Percentiles rank a stretch among this genome's conserved stretches.
phyloP scores from a whole-genome alignment of 2,329 filamentous ascomycete species.

The Pestalotiopsis sp. region DNA sequence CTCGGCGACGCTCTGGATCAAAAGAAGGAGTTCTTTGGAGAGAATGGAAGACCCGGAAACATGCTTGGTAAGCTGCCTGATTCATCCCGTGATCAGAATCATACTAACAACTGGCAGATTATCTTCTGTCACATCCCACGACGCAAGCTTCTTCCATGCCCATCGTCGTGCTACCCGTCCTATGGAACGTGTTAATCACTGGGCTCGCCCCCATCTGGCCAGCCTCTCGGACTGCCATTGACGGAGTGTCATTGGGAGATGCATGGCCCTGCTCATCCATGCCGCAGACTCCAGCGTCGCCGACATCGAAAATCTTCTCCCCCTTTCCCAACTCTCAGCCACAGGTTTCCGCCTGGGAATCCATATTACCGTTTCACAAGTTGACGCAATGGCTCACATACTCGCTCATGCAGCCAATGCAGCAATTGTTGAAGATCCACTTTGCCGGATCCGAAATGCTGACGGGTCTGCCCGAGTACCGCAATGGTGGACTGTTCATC shows the following conservation, averaged over 20 bases:
- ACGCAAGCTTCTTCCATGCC: slow-evolving; percentile 88
- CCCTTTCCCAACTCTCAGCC: slow-evolving; percentile 16
- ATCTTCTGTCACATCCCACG: slow-evolving; percentile 87
- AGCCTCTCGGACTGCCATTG: slow-evolving; percentile 79
- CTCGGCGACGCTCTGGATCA: slow-evolving; percentile 74
- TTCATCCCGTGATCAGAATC: background rate
- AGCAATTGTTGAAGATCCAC: slow-evolving; percentile 50
- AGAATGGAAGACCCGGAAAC: slow-evolving; percentile 83
- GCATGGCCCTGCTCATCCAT: slow-evolving; percentile 81
- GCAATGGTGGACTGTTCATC: slow-evolving; percentile 71
- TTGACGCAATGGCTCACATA: slow-evolving; percentile 76
- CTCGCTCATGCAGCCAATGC: slow-evolving; percentile 69
- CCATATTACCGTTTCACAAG: slow-evolving; percentile 60
- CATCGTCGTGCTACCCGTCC: slow-evolving; percentile 51
- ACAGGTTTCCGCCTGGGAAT: slow-evolving; percentile 16
- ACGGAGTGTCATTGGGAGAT: slow-evolving; percentile 86
- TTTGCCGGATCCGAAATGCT: slow-evolving; percentile 58
- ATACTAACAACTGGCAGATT: slow-evolving; percentile 60
- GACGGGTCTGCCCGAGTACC: slow-evolving; percentile 72
- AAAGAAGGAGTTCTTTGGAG: slow-evolving; percentile 82
- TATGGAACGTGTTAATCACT: slow-evolving; percentile 91
- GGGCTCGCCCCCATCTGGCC: slow-evolving; percentile 90
- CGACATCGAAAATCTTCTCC: slow-evolving; percentile 17
- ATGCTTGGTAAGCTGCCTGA: slow-evolving; percentile 73
- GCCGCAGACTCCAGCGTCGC: slow-evolving; percentile 14